These are phyloP conservation scores for Pseudogymnoascus sp. DNA, from an alignment of 2,329 filamentous ascomycete genomes.

Conservation along the genomic window DNA sequence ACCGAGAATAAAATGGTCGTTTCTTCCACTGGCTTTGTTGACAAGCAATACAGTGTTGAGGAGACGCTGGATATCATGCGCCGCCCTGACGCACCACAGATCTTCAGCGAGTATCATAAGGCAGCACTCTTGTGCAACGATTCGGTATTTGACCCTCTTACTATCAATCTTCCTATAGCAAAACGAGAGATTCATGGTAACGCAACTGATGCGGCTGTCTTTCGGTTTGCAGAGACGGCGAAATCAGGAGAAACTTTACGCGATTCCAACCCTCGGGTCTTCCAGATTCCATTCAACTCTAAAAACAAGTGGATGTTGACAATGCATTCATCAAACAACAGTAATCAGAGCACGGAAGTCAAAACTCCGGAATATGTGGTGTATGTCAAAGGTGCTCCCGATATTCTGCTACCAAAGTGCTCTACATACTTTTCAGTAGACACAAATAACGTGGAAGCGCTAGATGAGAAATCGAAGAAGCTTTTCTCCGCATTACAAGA, in stretches of 20 bases:
- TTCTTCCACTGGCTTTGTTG: slow-evolving; percentile 40
- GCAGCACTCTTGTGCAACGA: slow-evolving; percentile 54
- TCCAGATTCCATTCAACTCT: slow-evolving; percentile 66
- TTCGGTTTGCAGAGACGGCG: slow-evolving; percentile 58
- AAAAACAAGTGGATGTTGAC: slow-evolving; percentile 76
- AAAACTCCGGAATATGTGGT: slow-evolving; percentile 44
- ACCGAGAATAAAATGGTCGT: slow-evolving; percentile 44
- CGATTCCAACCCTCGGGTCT: slow-evolving; percentile 31
- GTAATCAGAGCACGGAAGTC: slow-evolving; percentile 11
- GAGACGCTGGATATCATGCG: slow-evolving; percentile 20
- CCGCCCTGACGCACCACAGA: neutral
- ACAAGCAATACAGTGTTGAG: slow-evolving; percentile 31
- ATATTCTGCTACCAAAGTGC: slow-evolving; percentile 58
- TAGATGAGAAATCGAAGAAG: neutral
- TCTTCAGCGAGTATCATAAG: slow-evolving; percentile 14
- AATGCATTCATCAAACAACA: slow-evolving; percentile 43
- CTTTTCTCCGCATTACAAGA: slow-evolving; percentile 32
- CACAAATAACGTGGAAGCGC: slow-evolving; percentile 12
- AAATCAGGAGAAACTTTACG: slow-evolving; percentile 33
- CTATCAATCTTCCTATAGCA: slow-evolving; percentile 45
- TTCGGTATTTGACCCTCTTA: slow-evolving; percentile 60
- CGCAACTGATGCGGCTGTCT: slow-evolving; percentile 63
- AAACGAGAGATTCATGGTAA: slow-evolving; percentile 62
- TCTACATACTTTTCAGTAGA: slow-evolving; percentile 39
- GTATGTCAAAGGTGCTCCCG: slow-evolving; percentile 68